Conservation (phyloP, 2,329 filamentous ascomycete genomes). For the Ascochyta viciae-villosae region DNA sequence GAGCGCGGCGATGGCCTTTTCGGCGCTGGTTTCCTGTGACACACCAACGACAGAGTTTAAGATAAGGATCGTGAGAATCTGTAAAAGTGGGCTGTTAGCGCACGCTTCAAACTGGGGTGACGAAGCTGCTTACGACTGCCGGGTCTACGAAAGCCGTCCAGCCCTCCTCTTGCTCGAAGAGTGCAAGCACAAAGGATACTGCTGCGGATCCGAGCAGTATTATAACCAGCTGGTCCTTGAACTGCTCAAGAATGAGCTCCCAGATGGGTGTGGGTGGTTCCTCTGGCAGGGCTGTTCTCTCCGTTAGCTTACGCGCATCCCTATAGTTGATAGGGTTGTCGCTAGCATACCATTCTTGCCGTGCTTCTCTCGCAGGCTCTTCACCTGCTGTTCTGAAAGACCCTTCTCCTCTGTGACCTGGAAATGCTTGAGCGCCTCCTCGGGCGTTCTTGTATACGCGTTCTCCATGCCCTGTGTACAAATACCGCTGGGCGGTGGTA, state of each 20-base stretch:
- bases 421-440: conserved; percentile 61
- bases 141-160: conserved; percentile 99
- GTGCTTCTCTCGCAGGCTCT: conserved; percentile 55
- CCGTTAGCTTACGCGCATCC: conserved; percentile 3
- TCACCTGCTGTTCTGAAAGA: conserved; percentile 58
- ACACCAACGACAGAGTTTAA: conserved; percentile 97
- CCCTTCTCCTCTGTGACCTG: conserved; percentile 59
- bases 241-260: conserved; percentile 97
- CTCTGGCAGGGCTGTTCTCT: conserved; percentile 71
- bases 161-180: conserved; percentile 91
- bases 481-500: background rate
- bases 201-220: conserved; percentile 92
- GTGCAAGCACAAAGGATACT: conserved; percentile 89
- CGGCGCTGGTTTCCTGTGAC: conserved; percentile 96
- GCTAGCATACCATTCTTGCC: conserved; percentile 60
- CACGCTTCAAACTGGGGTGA: background rate
- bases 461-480: conserved; percentile 57
- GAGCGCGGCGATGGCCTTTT: conserved; percentile 96
- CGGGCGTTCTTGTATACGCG: conserved; percentile 58
- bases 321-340: background rate
- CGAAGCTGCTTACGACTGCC: conserved; percentile 73
- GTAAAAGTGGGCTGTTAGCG: conserved; percentile 21
- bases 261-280: conserved; percentile 95
- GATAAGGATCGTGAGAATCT: conserved; percentile 96
- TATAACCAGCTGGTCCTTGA: conserved; percentile 97